Percentiles rank a stretch among this genome's conserved stretches.
Conservation (phyloP, 2,329 filamentous ascomycete genomes). For the Phialocephala sp. region DNA sequence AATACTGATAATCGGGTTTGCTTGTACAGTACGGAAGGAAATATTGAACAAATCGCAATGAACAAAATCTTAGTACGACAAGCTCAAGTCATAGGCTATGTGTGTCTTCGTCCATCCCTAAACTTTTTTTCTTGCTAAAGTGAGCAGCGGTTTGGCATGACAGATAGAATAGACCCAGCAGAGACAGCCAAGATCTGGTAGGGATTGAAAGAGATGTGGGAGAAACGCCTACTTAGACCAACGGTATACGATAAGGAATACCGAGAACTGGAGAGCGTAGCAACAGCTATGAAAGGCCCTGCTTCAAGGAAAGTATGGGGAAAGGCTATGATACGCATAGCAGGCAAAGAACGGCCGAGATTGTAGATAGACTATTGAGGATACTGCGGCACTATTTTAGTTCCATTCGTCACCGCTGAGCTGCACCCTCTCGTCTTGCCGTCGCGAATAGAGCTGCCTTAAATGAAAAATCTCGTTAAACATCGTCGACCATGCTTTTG, state of each 20-base stretch:
- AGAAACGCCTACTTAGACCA: conserved; percentile 54
- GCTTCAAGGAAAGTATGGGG: conserved; percentile 57
- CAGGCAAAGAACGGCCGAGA: background rate
- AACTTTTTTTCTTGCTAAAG: conserved; percentile 4
- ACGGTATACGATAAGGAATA: conserved; percentile 56
- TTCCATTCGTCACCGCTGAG: background rate
- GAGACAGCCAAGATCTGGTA: conserved; percentile 56
- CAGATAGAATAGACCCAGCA: conserved; percentile 53
- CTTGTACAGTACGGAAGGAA: conserved; percentile 54
- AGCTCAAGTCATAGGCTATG: conserved; percentile 58
- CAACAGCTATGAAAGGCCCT: conserved; percentile 57
- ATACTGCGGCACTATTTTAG: background rate
- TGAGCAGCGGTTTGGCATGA: conserved; percentile 61
- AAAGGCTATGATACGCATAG: conserved; percentile 55
- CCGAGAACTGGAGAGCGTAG: conserved; percentile 54
- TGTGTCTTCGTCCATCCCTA: conserved; percentile 38
- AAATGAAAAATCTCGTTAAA: background rate
- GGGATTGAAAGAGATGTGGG: conserved; percentile 55
- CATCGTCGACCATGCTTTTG: conserved; percentile 8
- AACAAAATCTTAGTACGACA: conserved; percentile 60
- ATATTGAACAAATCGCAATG: conserved; percentile 60
- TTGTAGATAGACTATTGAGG: background rate
- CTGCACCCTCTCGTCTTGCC: background rate
- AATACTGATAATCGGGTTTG: conserved; percentile 64
- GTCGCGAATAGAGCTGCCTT: background rate